Percentiles rank a stretch among this genome's conserved stretches.
Evolutionary conservation across 2,329 filamentous ascomycete genomes (phyloP).

Genomic region (Aspergillus caelatus): DNA sequence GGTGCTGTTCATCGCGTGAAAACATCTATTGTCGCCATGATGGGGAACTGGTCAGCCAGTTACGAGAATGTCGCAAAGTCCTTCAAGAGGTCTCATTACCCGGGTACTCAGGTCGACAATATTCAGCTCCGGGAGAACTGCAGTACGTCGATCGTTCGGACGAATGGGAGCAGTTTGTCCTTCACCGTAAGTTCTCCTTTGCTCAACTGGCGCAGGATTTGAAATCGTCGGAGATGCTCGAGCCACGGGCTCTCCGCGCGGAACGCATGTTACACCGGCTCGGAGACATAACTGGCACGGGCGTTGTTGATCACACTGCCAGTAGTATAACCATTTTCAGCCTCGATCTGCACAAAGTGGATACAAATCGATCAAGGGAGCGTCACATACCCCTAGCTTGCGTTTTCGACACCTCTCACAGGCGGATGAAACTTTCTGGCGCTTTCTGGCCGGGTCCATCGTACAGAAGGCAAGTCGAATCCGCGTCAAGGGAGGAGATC

Average conservation of each 20-base stretch:
- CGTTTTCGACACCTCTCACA: constrained; percentile 2
- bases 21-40: neutral
- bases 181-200: neutral
- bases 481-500: neutral
- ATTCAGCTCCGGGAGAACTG: neutral
- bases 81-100: neutral
- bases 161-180: neutral
- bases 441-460: constrained; percentile 5
- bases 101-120: constrained; percentile 4
- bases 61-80: no score
- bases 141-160: neutral
- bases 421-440: constrained; percentile 1
- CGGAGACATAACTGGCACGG: constrained; percentile 6
- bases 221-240: neutral
- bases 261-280: constrained; percentile 1
- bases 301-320: constrained; percentile 1
- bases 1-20: neutral
- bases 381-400: neutral
- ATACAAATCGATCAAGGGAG: neutral
- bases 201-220: neutral
- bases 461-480: neutral
- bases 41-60: neutral
- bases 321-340: neutral
- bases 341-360: neutral
- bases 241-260: neutral